Evolutionary conservation across 129 eudicot species (phyloP), one percentile per base, ranked within the genome.

Genomic region (Apium graveolens): DNA sequence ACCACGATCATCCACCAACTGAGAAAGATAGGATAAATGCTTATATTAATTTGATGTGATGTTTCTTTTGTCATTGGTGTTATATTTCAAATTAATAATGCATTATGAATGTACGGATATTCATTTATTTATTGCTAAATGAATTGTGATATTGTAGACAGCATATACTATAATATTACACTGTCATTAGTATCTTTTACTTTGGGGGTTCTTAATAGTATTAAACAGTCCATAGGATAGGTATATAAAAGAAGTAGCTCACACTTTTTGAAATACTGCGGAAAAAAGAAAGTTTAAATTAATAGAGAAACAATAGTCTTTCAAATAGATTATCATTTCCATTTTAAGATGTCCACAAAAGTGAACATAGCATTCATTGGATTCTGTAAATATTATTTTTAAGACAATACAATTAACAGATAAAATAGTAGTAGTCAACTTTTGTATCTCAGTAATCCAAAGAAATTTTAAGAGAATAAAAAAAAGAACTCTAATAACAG

Each of bases 1-100:
- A 26, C 32, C 68, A 60, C 68, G 32, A 60, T 60, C 68, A 60
- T 60, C 68, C 68, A 60, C 68, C 68, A 60, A 60, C 68, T 60
- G 10, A 60, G 68, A 60, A 60, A 60, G 68, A 8, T n/a, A 60
- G 68, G 68, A 60, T 60, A 60, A 60, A 60, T 60, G 68, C 68
- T 60, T 57, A 57, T 57, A 57, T 60, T 60, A 9, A 60, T 10
- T n/a, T 60, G 68, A 60, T 60, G 68, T 60, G 66, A 57, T 57
- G 66, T n/a, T 60, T 7, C 7, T 57, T 57, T 60, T 57, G 68
- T 60, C 68, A 60, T n/a, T 4, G 31, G 68, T 11, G 27, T 26
- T 26, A 9, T 16, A n/a, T 60, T 60, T 60, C 32, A 60, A 60
- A 60, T 8, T 60, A n/a, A 60, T 60, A 60, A 60, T 26, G 68